Percentiles rank a stretch among this genome's conserved stretches.
phyloP scores from a whole-genome alignment of 1,284 basidiomycete genomes.

The Pseudozyma sp. region DNA sequence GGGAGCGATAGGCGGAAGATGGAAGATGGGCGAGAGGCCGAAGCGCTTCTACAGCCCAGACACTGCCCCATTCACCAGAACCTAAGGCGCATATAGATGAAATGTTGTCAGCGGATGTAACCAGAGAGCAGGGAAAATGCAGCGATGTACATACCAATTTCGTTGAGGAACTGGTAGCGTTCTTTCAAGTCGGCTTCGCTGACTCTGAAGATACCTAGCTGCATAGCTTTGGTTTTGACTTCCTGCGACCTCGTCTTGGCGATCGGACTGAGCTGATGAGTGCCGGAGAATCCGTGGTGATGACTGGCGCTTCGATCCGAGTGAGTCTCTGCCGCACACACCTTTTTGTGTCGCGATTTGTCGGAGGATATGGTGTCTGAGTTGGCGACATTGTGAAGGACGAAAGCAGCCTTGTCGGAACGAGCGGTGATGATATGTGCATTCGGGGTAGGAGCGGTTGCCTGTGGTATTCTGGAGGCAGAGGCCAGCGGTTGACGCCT shows the following conservation, averaged over 20 bases:
- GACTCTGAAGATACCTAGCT: constrained; percentile 50
- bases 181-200: constrained; percentile 43
- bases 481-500: constrained; percentile 9
- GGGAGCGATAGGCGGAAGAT: constrained; percentile 32
- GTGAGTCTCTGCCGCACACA: not conserved
- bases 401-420: constrained; percentile 17
- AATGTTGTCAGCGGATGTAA: not conserved
- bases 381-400: constrained; percentile 4
- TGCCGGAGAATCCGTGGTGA: not conserved
- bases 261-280: constrained; percentile 2
- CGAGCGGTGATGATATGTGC: constrained; percentile 14
- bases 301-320: not conserved
- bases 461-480: constrained; percentile 32
- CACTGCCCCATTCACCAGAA: constrained; percentile 50
- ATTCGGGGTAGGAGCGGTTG: constrained; percentile 8
- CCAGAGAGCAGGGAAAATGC: not conserved
- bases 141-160: constrained; percentile 40
- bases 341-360: not conserved
- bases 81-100: constrained; percentile 8
- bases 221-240: constrained; percentile 36
- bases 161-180: constrained; percentile 45
- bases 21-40: constrained; percentile 40
- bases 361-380: not conserved
- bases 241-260: constrained; percentile 10
- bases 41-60: constrained; percentile 38